A percentile compares a stretch with the other conserved stretches of the same genome.
Conservation (phyloP, 345 rosid species). For the Populus euphratica region DNA sequence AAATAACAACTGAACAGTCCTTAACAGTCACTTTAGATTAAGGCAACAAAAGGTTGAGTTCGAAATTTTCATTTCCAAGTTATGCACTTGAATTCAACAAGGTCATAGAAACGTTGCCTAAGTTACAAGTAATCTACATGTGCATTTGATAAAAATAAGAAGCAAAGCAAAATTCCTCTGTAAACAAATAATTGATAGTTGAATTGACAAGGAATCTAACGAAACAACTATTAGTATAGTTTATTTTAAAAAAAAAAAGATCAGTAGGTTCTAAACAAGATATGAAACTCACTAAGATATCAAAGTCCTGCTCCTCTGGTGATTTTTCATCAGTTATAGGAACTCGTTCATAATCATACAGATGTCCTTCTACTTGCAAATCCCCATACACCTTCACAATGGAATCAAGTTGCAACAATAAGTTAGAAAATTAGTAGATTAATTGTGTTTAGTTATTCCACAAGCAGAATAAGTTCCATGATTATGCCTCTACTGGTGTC, state of each 20-base stretch:
- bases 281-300: constrained; percentile 62
- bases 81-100: not conserved
- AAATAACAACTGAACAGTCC: not conserved
- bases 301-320: constrained; percentile 90
- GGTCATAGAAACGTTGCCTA: not conserved
- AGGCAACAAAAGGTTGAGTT: not conserved
- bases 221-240: not conserved
- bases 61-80: not conserved
- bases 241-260: not conserved
- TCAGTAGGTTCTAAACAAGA: no score
- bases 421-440: constrained; percentile 19
- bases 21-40: not conserved
- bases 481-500: constrained; percentile 79
- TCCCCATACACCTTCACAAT: constrained; percentile 70
- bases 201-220: not conserved
- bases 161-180: not conserved
- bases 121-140: not conserved
- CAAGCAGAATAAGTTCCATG: constrained; percentile 14
- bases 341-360: constrained; percentile 87
- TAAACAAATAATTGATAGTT: not conserved
- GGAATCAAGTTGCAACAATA: constrained; percentile 17
- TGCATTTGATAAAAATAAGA: not conserved
- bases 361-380: constrained; percentile 80
- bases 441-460: constrained; percentile 4
- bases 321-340: constrained; percentile 96